These are phyloP conservation scores for Fusarium devonianum DNA, from an alignment of 2,329 filamentous ascomycete genomes.

Conservation along the genomic window DNA sequence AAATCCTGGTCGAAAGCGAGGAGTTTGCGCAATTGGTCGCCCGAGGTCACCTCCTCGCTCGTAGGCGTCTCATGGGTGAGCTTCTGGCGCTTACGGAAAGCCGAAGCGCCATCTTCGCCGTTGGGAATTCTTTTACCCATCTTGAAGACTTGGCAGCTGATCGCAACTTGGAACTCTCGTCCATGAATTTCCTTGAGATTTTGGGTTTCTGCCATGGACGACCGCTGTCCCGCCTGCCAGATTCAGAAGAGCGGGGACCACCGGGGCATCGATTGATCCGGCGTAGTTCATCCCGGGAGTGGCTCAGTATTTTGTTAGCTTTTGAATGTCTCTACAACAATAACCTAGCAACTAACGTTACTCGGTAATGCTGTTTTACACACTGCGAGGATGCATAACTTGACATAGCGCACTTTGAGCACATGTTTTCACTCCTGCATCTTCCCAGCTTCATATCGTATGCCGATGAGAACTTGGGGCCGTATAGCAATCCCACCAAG, in stretches of 20 bases:
- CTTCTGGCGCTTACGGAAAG: constrained; percentile 62
- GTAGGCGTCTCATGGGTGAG: constrained; percentile 64
- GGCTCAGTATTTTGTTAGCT: too few relatives aligned
- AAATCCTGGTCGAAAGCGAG: constrained; percentile 76
- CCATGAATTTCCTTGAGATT: constrained; percentile 43
- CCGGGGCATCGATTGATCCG: constrained; percentile 29
- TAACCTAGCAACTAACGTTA: too few relatives aligned
- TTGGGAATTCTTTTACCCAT: constrained; percentile 57
- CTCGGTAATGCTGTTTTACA: too few relatives aligned
- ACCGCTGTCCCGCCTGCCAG: constrained; percentile 44
- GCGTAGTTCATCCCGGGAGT: too few relatives aligned
- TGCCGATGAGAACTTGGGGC: too few relatives aligned
- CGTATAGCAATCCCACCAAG: not conserved
- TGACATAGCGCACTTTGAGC: too few relatives aligned
- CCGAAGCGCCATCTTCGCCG: constrained; percentile 50
- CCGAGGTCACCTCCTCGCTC: constrained; percentile 67
- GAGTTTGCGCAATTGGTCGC: constrained; percentile 72
- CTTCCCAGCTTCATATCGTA: too few relatives aligned
- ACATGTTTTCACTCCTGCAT: too few relatives aligned
- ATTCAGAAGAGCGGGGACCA: constrained; percentile 19
- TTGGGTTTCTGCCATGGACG: constrained; percentile 47
- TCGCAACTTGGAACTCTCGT: constrained; percentile 25
- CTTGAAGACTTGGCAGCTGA: constrained; percentile 31
- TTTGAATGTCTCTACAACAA: too few relatives aligned
- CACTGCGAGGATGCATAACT: too few relatives aligned